Conservation (phyloP, 176 grass and related monocot genomes). For the Eleusine indica region DNA sequence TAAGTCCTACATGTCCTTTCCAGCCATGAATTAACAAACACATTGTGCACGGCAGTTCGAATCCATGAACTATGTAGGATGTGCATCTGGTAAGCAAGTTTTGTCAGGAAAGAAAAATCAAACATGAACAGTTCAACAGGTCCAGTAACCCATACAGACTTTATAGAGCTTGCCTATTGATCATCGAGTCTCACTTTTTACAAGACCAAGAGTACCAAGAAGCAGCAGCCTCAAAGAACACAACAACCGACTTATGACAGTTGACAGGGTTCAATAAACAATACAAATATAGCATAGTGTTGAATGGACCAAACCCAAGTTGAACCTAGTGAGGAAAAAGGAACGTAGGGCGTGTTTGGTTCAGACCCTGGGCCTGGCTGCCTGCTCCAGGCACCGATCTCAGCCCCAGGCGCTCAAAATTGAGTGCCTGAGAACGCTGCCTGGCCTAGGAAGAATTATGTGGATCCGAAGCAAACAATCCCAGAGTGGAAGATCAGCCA, state of each 20-base stretch:
- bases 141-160: not conserved
- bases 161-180: not conserved
- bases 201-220: not conserved
- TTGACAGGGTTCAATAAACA: not conserved
- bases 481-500: not conserved
- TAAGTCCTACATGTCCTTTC: not conserved
- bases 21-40: not conserved
- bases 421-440: too few species aligned
- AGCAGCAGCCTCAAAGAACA: not conserved
- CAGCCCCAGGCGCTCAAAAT: too few species aligned
- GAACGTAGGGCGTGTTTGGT: too few species aligned
- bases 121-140: not conserved
- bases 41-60: not conserved
- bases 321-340: not conserved
- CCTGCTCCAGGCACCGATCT: too few species aligned
- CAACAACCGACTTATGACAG: not conserved
- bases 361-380: too few species aligned
- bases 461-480: not conserved
- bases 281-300: not conserved
- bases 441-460: too few species aligned
- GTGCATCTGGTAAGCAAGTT: not conserved
- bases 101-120: not conserved
- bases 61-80: not conserved
- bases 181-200: not conserved
- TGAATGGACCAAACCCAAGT: not conserved